Conservation (phyloP, 345 rosid species). For the Eucalyptus sp. region DNA sequence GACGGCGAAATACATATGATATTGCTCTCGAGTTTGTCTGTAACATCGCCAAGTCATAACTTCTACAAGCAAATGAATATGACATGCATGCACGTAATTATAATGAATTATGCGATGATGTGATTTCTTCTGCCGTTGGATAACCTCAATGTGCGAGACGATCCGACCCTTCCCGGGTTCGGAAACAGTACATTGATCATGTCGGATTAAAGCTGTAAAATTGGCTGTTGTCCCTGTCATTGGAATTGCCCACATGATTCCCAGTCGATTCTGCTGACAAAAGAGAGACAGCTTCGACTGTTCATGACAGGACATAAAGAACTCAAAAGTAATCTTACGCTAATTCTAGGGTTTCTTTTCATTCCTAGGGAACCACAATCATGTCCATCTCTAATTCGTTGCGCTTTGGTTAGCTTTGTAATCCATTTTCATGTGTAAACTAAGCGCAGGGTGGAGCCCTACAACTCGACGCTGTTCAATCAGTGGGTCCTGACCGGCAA, state of each 20-base stretch:
- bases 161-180: background rate
- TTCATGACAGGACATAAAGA: background rate
- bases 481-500: slow-evolving; percentile 18
- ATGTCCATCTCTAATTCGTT: background rate
- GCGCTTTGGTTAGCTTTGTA: background rate
- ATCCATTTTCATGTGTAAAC: background rate
- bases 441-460: slow-evolving; percentile 10
- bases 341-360: background rate
- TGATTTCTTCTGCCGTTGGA: background rate
- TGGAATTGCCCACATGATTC: background rate
- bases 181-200: background rate
- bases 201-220: background rate
- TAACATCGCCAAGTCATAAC: background rate
- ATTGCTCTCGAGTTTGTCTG: background rate
- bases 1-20: background rate
- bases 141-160: background rate
- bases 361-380: background rate
- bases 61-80: background rate
- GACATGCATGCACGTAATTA: background rate
- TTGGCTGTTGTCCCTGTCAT: background rate
- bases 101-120: background rate
- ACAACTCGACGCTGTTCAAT: slow-evolving; percentile 1
- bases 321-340: background rate
- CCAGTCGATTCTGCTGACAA: background rate
- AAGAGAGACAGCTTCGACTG: background rate